Evolutionary conservation across 2,329 filamentous ascomycete genomes (phyloP), one percentile per base, ranked within the genome.

Genomic region (Lasiodiplodia sp.): DNA sequence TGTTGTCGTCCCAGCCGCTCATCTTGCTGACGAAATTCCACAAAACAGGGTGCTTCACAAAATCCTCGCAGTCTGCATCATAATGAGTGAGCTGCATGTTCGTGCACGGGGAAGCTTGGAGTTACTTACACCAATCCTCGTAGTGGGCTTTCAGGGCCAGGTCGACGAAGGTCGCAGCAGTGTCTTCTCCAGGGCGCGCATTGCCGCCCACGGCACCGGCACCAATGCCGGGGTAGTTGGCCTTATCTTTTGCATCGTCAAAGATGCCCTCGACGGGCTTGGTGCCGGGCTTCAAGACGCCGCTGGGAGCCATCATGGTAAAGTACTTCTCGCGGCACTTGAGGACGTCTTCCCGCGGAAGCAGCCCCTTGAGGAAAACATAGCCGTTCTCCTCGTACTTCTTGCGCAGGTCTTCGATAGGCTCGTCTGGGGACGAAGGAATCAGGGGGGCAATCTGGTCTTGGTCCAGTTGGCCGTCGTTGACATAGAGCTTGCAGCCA

Each of bases 251-350:
- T 0, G 76, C 67, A 0, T 77, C 60, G 72, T 87, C 81, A 72
- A 87, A 89, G 67, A 88, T 82, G 0, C 87, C 87, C 1, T 87
- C 80, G 0, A 86, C 82, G 0, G 85, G 80, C 4, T 81, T 75
- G 0, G 84, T 86, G 44, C 82, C 85, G 0, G 85, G 83, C 69
- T 86, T 84, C 1, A 90, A 77, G 44, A 90, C 83, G 0, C 86
- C 86, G 34, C 83, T 89, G 1, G 87, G 82, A 1, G 83, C 78
- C 5, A 89, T 78, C 53, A 84, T 83, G 3, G 78, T 75, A 74
- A 89, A 89, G 74, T 88, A 89, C 38, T 81, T 76, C 67, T 83
- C 77, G 1, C 87, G 83, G 10, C 84, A 83, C 44, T 80, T 78
- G 10, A 88, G 79, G 1, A 88, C 86, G 66, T 88, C 85, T 2